Evolutionary conservation across 495 filamentous ascomycete genomes (phyloP).

Genomic region (Hyphodiscus hymeniophilus): DNA sequence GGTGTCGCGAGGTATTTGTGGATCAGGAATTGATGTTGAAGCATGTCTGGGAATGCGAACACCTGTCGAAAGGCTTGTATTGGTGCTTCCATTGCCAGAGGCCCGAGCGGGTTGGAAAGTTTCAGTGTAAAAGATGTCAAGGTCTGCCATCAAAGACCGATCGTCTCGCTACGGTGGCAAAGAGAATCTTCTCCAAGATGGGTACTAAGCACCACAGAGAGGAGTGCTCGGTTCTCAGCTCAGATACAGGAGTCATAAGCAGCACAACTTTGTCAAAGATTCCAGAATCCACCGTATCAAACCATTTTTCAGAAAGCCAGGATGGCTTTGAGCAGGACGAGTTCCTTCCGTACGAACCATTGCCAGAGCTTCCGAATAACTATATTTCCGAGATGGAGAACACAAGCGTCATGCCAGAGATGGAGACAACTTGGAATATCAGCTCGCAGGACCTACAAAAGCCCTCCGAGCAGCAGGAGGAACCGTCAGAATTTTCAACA

Average conservation of each 20-base stretch:
- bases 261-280: constrained; percentile 4
- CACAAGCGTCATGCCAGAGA: constrained; percentile 6
- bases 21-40: constrained; percentile 20
- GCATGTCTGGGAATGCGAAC: constrained; percentile 20
- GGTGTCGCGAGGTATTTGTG: constrained; percentile 18
- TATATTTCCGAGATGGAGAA: constrained; percentile 17
- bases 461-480: not conserved
- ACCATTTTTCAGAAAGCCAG: constrained; percentile 4
- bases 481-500: not conserved
- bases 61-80: constrained; percentile 21
- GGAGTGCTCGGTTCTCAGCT: not conserved
- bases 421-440: constrained; percentile 1
- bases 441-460: not conserved
- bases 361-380: constrained; percentile 16
- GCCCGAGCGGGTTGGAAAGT: constrained; percentile 18
- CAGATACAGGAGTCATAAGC: not conserved
- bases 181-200: constrained; percentile 20
- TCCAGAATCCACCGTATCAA: constrained; percentile 11
- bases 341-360: not conserved
- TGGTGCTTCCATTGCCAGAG: constrained; percentile 24
- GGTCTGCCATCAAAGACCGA: constrained; percentile 15
- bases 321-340: not conserved
- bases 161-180: constrained; percentile 19
- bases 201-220: constrained; percentile 12
- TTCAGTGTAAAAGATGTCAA: constrained; percentile 18